These are phyloP conservation scores for Metschnikowia peoriensis DNA, from an alignment of 805 yeast species.

Conservation along the genomic window DNA sequence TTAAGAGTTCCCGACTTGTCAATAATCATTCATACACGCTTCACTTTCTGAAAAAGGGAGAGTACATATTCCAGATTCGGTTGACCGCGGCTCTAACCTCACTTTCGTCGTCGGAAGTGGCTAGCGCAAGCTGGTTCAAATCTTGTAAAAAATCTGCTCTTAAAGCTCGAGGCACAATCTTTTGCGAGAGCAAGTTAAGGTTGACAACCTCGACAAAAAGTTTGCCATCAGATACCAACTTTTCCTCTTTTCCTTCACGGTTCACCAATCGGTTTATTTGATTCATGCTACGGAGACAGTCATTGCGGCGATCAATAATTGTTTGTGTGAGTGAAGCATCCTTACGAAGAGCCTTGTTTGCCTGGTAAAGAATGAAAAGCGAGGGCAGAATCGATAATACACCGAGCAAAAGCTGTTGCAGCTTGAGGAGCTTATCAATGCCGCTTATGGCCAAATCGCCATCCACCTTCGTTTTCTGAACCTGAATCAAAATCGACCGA, in stretches of 20 bases:
- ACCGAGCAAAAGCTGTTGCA: slow-evolving; percentile 94
- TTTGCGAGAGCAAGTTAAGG: slow-evolving; percentile 49
- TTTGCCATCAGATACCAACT: slow-evolving; percentile 42
- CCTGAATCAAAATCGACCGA: slow-evolving; percentile 78
- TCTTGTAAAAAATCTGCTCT: slow-evolving; percentile 60
- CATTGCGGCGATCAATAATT: slow-evolving; percentile 29
- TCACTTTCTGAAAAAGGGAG: slow-evolving; percentile 28
- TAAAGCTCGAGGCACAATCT: slow-evolving; percentile 50
- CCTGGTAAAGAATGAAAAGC: slow-evolving; percentile 52
- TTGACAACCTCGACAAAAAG: slow-evolving; percentile 64
- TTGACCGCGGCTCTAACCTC: slow-evolving; percentile 46
- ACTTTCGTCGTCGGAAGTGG: slow-evolving; percentile 32
- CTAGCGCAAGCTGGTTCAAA: slow-evolving; percentile 48
- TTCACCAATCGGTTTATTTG: slow-evolving; percentile 55
- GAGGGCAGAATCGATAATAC: slow-evolving; percentile 87
- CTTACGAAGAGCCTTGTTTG: slow-evolving; percentile 28
- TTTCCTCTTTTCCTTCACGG: slow-evolving; percentile 13
- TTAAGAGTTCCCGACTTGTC: neutral
- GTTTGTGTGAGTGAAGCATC: slow-evolving; percentile 32
- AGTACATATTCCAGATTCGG: slow-evolving; percentile 64
- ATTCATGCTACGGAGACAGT: slow-evolving; percentile 47
- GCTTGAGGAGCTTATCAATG: slow-evolving; percentile 81
- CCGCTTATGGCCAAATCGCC: slow-evolving; percentile 89
- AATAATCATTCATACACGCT: neutral
- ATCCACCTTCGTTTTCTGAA: slow-evolving; percentile 96